phyloP scores from a whole-genome alignment of 331 rosid genomes.

The Phaseolus coccineus region DNA sequence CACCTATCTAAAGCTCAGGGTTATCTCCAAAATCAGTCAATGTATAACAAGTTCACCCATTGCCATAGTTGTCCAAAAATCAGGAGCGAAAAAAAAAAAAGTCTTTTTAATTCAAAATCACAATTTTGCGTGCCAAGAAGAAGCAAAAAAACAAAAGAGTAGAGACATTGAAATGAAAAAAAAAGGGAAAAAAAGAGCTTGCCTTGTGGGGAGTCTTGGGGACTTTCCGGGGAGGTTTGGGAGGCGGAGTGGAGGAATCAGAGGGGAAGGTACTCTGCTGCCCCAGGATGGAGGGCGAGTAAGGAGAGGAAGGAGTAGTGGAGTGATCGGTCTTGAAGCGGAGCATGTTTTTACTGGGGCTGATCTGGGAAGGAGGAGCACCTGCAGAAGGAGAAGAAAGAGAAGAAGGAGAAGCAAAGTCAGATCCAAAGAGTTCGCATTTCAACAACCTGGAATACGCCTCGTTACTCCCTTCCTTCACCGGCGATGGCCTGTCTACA shows the following conservation, averaged over 20 bases:
- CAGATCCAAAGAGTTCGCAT: slow-evolving; percentile 92
- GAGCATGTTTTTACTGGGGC: slow-evolving; percentile 92
- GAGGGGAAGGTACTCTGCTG: slow-evolving; percentile 59
- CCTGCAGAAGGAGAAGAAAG: slow-evolving; percentile 83
- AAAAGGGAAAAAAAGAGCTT: background rate
- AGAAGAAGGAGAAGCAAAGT: slow-evolving; percentile 73
- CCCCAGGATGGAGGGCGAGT: slow-evolving; percentile 75
- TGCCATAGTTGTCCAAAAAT: too few relatives aligned
- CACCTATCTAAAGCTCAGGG: too few relatives aligned
- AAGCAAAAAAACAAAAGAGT: too few relatives aligned
- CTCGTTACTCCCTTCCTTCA: slow-evolving; percentile 88
- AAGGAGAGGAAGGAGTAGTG: slow-evolving; percentile 80
- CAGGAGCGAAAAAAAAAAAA: too few relatives aligned
- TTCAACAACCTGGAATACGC: slow-evolving; percentile 77
- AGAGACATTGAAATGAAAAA: too few relatives aligned
- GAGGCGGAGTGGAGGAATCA: slow-evolving; percentile 73
- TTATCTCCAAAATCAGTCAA: too few relatives aligned
- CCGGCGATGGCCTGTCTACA: slow-evolving; percentile 80
- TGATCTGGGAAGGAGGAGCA: slow-evolving; percentile 59
- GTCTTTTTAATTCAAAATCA: too few relatives aligned
- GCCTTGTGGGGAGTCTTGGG: slow-evolving; percentile 99
- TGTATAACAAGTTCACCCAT: too few relatives aligned
- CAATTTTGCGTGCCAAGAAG: too few relatives aligned
- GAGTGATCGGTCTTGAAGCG: slow-evolving; percentile 86
- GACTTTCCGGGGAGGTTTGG: slow-evolving; percentile 95